These are phyloP conservation scores for Pseudoperonospora humuli DNA, from an alignment of 352 stramenopile species.

Conservation along the genomic window DNA sequence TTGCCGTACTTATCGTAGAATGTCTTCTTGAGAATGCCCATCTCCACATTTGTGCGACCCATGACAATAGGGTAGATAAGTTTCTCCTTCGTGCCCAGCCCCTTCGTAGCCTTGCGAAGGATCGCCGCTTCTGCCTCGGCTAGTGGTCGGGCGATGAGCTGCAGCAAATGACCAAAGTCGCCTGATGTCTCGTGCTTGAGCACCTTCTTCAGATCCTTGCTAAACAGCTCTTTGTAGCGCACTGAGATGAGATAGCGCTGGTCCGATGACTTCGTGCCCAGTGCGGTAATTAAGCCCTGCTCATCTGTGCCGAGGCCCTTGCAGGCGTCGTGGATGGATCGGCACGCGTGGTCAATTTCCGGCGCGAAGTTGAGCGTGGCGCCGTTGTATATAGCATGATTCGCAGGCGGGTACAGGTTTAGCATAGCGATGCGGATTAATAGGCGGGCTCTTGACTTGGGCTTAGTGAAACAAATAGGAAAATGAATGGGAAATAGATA, in stretches of 20 bases:
- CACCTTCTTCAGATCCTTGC: conserved; percentile 42
- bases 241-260: conserved; percentile 56
- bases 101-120: conserved; percentile 50
- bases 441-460: too few species aligned
- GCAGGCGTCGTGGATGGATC: conserved; percentile 58
- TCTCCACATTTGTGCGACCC: conserved; percentile 58
- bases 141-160: conserved; percentile 42
- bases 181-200: conserved; percentile 60
- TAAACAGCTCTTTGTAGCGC: conserved; percentile 60
- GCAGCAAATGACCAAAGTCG: conserved; percentile 56
- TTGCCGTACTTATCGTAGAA: conserved; percentile 60
- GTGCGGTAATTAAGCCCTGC: conserved; percentile 28
- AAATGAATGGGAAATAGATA: conserved; percentile 3
- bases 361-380: conserved; percentile 30
- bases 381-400: conserved; percentile 54
- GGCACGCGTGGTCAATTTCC: conserved; percentile 38
- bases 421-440: conserved; percentile 36
- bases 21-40: conserved; percentile 80
- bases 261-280: conserved; percentile 52
- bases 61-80: conserved; percentile 45
- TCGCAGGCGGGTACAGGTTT: conserved; percentile 68
- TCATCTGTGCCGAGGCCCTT: conserved; percentile 64
- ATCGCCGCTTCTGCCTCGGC: conserved; percentile 60
- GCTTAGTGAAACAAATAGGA: conserved; percentile 1
- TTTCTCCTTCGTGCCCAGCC: conserved; percentile 43